Conservation (phyloP, 1,139 yeast species). For the Ogataea hybrid region DNA sequence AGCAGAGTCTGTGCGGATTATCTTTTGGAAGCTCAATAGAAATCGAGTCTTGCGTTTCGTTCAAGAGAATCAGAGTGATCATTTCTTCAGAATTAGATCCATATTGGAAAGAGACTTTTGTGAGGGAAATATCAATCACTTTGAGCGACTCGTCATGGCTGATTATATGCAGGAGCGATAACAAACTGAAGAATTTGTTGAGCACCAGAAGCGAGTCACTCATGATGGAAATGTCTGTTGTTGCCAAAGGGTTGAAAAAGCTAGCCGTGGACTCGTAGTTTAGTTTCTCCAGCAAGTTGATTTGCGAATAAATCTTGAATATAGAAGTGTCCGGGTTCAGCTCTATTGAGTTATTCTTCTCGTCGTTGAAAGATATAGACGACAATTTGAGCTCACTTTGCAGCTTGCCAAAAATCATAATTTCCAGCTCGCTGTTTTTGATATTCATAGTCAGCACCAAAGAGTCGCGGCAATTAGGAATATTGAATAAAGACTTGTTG, state of each 20-base stretch:
- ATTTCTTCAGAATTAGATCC: conserved; percentile 26
- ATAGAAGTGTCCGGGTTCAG: conserved; percentile 25
- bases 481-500: conserved; percentile 29
- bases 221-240: conserved; percentile 21
- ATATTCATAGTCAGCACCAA: conserved; percentile 27
- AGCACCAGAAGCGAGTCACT: conserved; percentile 24
- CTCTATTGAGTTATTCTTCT: conserved; percentile 24
- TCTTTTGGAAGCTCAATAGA: conserved; percentile 26
- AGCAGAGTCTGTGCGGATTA: conserved; percentile 28
- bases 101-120: conserved; percentile 30
- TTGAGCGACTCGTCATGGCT: conserved; percentile 26
- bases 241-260: conserved; percentile 4
- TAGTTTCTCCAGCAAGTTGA: conserved; percentile 25
- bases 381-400: conserved; percentile 25
- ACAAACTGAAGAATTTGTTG: conserved; percentile 26
- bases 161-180: conserved; percentile 28
- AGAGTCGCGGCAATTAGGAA: conserved; percentile 31
- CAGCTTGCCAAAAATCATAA: conserved; percentile 30
- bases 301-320: conserved; percentile 28
- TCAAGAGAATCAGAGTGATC: conserved; percentile 24
- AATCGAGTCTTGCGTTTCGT: conserved; percentile 20
- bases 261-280: conserved; percentile 10
- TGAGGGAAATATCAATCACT: conserved; percentile 27
- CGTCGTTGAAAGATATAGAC: conserved; percentile 24
- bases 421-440: conserved; percentile 24